phyloP scores from a whole-genome alignment of 345 rosid species.

The Rhizophora apiculata region DNA sequence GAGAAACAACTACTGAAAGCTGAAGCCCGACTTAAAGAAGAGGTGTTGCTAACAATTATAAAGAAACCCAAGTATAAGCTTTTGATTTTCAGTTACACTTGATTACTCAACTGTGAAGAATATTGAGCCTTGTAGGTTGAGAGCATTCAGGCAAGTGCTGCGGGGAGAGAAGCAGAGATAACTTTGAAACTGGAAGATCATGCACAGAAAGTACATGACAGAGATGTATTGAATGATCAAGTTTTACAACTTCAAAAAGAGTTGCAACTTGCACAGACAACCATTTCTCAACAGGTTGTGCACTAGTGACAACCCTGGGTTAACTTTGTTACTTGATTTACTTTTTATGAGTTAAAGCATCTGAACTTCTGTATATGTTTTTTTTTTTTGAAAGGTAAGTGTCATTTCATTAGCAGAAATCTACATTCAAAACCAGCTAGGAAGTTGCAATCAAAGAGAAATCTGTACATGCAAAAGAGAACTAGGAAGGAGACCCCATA shows the following conservation, averaged over 20 bases:
- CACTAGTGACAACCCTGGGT: background rate
- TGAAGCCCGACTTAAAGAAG: slow-evolving; percentile 45
- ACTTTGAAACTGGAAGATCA: slow-evolving; percentile 45
- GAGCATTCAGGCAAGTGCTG: slow-evolving; percentile 32
- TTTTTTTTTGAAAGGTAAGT: too few species aligned
- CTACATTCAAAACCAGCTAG: too few species aligned
- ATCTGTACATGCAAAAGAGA: too few species aligned
- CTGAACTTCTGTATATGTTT: background rate
- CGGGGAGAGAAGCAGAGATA: slow-evolving; percentile 39
- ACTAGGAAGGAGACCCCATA: too few species aligned
- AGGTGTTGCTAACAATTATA: slow-evolving; percentile 33
- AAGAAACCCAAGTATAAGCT: background rate
- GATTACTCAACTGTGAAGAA: slow-evolving; percentile 3
- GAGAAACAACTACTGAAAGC: slow-evolving; percentile 43
- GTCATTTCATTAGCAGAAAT: too few species aligned
- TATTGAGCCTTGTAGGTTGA: slow-evolving; percentile 33
- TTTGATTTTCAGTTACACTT: background rate
- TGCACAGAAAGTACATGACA: slow-evolving; percentile 34
- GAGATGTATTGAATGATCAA: slow-evolving; percentile 42
- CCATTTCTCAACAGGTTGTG: slow-evolving; percentile 45
- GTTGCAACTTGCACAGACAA: slow-evolving; percentile 39
- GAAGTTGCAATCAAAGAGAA: too few species aligned
- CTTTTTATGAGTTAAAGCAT: background rate
- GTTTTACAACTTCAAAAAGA: slow-evolving; percentile 53
- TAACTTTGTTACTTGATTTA: background rate